These are phyloP conservation scores for Hypholoma fasciculare DNA, from an alignment of 768 basidiomycete genomes.

Conservation along the genomic window DNA sequence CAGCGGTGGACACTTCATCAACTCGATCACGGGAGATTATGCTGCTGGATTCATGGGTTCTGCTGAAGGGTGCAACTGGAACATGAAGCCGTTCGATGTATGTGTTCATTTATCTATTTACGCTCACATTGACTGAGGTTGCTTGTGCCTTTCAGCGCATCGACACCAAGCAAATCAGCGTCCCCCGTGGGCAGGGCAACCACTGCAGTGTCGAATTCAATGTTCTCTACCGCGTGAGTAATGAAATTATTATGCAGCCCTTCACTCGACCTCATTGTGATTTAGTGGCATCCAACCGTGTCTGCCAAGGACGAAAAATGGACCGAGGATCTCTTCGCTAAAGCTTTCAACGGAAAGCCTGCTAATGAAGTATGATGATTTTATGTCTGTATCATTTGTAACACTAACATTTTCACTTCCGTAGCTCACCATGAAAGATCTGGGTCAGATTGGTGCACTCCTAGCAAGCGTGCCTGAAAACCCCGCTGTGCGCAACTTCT, in stretches of 20 bases:
- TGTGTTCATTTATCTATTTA: background rate
- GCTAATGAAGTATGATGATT: conserved; percentile 9
- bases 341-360: conserved; percentile 34
- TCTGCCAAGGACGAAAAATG: conserved; percentile 50
- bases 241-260: background rate
- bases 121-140: background rate
- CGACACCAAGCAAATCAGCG: conserved; percentile 28
- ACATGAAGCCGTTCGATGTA: conserved; percentile 48
- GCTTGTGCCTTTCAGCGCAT: conserved; percentile 28
- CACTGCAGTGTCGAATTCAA: conserved; percentile 72
- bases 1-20: conserved; percentile 56
- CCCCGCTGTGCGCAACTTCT: conserved; percentile 13
- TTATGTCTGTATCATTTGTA: too few relatives aligned
- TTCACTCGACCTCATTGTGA: background rate
- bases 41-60: conserved; percentile 58
- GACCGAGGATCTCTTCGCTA: conserved; percentile 46
- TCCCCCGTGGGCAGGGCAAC: conserved; percentile 60
- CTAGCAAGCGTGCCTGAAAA: conserved; percentile 8
- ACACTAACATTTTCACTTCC: background rate
- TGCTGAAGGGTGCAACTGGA: conserved; percentile 53
- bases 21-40: conserved; percentile 57
- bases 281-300: conserved; percentile 58
- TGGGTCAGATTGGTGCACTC: conserved; percentile 7
- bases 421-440: conserved; percentile 11
- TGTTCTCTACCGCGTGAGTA: conserved; percentile 40